Percentiles rank a stretch among this genome's conserved stretches.
These are phyloP conservation scores for Oidiodendron maius DNA, from an alignment of 495 filamentous ascomycete genomes.

Conservation along the genomic window DNA sequence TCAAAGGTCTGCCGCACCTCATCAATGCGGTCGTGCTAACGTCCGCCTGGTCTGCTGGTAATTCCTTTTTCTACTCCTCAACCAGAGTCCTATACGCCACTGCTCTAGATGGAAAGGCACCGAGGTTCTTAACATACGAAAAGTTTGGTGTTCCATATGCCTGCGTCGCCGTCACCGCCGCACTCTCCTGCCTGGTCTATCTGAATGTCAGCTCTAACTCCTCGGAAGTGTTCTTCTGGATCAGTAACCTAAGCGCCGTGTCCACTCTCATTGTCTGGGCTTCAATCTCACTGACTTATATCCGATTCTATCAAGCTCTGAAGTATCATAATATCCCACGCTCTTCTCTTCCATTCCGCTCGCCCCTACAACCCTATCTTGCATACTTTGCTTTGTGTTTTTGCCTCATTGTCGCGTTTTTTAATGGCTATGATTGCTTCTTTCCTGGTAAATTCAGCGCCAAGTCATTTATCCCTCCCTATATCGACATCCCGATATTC, in stretches of 20 bases:
- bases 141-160: slow-evolving; percentile 41
- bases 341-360: slow-evolving; percentile 49
- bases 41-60: slow-evolving; percentile 62
- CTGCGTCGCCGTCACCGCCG: slow-evolving; percentile 42
- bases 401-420: slow-evolving; percentile 42
- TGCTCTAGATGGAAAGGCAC: slow-evolving; percentile 59
- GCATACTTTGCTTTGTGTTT: slow-evolving; percentile 52
- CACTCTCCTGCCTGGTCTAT: slow-evolving; percentile 48
- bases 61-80: slow-evolving; percentile 76
- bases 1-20: slow-evolving; percentile 58
- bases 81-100: slow-evolving; percentile 68
- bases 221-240: slow-evolving; percentile 54
- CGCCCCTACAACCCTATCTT: slow-evolving; percentile 55
- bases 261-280: not conserved
- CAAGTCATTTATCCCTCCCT: slow-evolving; percentile 46
- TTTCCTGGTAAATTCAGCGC: slow-evolving; percentile 35
- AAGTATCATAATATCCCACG: not conserved
- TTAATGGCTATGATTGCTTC: slow-evolving; percentile 48
- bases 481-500: slow-evolving; percentile 52
- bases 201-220: slow-evolving; percentile 49
- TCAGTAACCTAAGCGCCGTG: slow-evolving; percentile 36
- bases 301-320: slow-evolving; percentile 6
- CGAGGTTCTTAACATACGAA: slow-evolving; percentile 44
- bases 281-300: slow-evolving; percentile 41
- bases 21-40: slow-evolving; percentile 71